Evolutionary conservation across 192 early-diverging fungal species (phyloP), one percentile per base, ranked within the genome.

Genomic region (Jimgerdemannia flammicorona): DNA sequence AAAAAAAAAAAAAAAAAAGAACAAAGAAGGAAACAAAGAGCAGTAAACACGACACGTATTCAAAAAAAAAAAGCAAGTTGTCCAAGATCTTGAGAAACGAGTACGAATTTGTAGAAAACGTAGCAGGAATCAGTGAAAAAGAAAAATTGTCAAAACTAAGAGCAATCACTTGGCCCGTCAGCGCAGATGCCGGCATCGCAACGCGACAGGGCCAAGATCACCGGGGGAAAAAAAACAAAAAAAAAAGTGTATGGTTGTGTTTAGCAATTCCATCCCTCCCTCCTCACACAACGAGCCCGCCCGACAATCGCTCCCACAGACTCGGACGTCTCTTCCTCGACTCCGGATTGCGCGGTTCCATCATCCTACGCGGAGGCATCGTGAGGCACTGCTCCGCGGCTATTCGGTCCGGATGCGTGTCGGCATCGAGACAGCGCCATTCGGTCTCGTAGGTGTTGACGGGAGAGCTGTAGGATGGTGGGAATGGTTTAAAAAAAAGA

Each of bases 381-480:
- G 70, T 67, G 11, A 83, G 42, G 29, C 77, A 79, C 64, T 63
- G 42, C 68, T 79, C 78, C 0, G 70, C 75, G n/a, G 64, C 63
- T 40, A 83, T 17, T 18, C 69, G 78, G 44, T 83, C 67, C 4
- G 81, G 78, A 67, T 79, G 77, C 40, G 73, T 42, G 10, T 67
- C 59, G 69, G 73, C 78, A 10, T 43, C 20, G 19, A 81, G n/a
- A 20, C 6, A 10, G 10, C 40, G 54, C 76, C 76, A 81, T 59
- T 83, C 81, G 10, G 66, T 39, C 3, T 79, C 49, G 70, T 75
- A 83, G 8, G 81, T 83, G 43, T 83, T 83, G 11, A 79, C 66
- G 11, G 75, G 73, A n/a, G 81, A 83, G 9, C 81, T 83, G 14
- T 59, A 14, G 14, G 49, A 6, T 14, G 14, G 14, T 59, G 49